Evolutionary conservation across 2,329 filamentous ascomycete species (phyloP).

Genomic region (Cercospora janseana): DNA sequence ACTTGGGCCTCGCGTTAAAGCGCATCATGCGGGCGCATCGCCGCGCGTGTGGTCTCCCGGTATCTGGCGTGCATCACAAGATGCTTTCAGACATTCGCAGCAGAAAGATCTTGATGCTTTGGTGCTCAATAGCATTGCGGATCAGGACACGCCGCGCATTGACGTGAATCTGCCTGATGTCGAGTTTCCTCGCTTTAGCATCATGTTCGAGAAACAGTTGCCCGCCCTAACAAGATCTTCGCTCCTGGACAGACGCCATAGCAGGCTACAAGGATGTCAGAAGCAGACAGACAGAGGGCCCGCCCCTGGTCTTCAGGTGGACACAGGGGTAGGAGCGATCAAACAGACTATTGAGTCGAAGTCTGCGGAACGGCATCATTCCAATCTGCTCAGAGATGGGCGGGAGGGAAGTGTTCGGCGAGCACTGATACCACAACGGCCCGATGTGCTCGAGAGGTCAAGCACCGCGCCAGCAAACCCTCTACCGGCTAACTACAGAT

Average conservation of each 20-base stretch:
- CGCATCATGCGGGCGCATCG: not conserved
- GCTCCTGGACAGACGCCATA: constrained; percentile 35
- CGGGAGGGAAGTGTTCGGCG: constrained; percentile 8
- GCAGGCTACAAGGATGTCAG: constrained; percentile 26
- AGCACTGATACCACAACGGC: constrained; percentile 22
- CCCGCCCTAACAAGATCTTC: constrained; percentile 40
- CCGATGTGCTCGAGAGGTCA: constrained; percentile 29
- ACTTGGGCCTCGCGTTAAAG: not conserved
- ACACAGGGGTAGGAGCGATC: not conserved
- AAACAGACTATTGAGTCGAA: constrained; percentile 24
- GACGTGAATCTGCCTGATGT: constrained; percentile 77
- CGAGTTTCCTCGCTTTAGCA: constrained; percentile 82
- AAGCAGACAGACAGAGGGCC: constrained; percentile 7
- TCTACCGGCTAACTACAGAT: constrained; percentile 20
- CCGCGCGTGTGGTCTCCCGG: constrained; percentile 11
- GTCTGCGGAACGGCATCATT: constrained; percentile 21
- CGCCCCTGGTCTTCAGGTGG: not conserved
- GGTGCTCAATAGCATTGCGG: not conserved
- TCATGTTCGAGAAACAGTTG: constrained; percentile 84
- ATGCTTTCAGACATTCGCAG: constrained; percentile 15
- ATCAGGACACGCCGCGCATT: constrained; percentile 45
- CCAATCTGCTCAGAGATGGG: constrained; percentile 19
- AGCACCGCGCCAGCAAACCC: constrained; percentile 31
- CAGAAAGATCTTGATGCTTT: constrained; percentile 21
- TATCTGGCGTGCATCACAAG: constrained; percentile 18